Conservation (phyloP, 2,329 filamentous ascomycete species). For the Cytospora leucostoma region DNA sequence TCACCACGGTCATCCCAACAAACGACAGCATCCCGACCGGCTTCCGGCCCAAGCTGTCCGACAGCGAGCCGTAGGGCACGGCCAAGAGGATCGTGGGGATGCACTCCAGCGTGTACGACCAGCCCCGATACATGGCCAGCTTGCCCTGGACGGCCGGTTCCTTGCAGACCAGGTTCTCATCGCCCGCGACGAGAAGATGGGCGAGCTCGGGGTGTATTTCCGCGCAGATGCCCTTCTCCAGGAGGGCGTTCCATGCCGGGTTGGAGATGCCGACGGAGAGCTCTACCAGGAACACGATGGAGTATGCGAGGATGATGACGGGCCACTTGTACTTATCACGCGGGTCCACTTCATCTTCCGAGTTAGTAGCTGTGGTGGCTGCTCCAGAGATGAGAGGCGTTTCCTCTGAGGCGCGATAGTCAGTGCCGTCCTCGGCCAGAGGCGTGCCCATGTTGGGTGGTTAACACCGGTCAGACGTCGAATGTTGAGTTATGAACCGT, state of each 20-base stretch:
- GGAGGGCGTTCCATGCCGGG: slow-evolving; percentile 50
- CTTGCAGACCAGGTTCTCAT: slow-evolving; percentile 51
- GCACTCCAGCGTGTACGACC: slow-evolving; percentile 47
- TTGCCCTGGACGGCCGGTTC: slow-evolving; percentile 49
- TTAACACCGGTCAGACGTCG: background rate
- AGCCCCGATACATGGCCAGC: slow-evolving; percentile 54
- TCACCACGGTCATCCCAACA: slow-evolving; percentile 29
- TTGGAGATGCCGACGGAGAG: slow-evolving; percentile 38
- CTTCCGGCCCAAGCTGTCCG: slow-evolving; percentile 49
- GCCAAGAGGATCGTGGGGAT: slow-evolving; percentile 48
- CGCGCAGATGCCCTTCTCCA: slow-evolving; percentile 57
- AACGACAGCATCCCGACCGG: slow-evolving; percentile 48
- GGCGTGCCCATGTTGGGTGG: background rate
- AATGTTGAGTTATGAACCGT: background rate
- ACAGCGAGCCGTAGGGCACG: slow-evolving; percentile 50
- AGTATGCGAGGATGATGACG: slow-evolving; percentile 36
- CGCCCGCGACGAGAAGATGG: slow-evolving; percentile 33
- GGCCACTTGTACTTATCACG: slow-evolving; percentile 31
- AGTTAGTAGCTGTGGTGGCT: background rate
- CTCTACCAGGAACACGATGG: slow-evolving; percentile 45
- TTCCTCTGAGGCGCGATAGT: background rate
- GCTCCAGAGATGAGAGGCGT: slow-evolving; percentile 9
- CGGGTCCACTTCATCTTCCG: slow-evolving; percentile 20
- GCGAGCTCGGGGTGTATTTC: slow-evolving; percentile 46
- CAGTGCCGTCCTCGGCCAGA: slow-evolving; percentile 11